Conservation (phyloP, 805 yeast species). For the Starmerella kuoi region DNA sequence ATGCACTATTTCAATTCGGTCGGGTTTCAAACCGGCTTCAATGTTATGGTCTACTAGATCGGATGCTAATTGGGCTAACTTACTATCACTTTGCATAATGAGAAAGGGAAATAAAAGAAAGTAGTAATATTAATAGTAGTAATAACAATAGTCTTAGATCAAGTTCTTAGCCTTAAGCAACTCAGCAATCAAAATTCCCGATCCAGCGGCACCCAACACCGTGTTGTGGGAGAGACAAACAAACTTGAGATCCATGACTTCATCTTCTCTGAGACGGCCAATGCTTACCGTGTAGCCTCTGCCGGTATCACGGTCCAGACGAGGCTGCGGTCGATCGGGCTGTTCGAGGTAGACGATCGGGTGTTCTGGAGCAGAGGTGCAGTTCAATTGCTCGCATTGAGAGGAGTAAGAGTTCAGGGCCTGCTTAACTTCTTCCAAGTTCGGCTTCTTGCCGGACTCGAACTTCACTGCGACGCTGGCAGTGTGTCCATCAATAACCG, state of each 20-base stretch:
- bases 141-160: constrained; percentile 34
- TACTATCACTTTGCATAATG: not conserved
- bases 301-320: constrained; percentile 93
- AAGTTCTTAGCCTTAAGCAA: constrained; percentile 63
- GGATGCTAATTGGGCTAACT: not conserved
- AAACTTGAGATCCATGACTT: constrained; percentile 88
- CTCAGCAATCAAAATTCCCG: constrained; percentile 93
- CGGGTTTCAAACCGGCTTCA: not conserved
- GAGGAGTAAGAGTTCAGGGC: constrained; percentile 62
- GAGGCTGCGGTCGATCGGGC: constrained; percentile 90
- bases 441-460: constrained; percentile 71
- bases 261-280: constrained; percentile 87
- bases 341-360: constrained; percentile 87
- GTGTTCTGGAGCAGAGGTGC: constrained; percentile 87
- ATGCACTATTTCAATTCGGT: constrained; percentile 1
- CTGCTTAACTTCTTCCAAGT: constrained; percentile 64
- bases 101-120: too few relatives aligned
- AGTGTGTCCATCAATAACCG: constrained; percentile 96
- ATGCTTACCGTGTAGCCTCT: constrained; percentile 88
- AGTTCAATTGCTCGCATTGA: constrained; percentile 67
- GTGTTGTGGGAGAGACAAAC: constrained; percentile 97
- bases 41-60: not conserved
- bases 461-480: constrained; percentile 85
- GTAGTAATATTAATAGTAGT: not conserved
- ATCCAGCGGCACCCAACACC: constrained; percentile 96